Evolutionary conservation across 2,329 filamentous ascomycete species (phyloP).

Genomic region (Thyridium curvatum): DNA sequence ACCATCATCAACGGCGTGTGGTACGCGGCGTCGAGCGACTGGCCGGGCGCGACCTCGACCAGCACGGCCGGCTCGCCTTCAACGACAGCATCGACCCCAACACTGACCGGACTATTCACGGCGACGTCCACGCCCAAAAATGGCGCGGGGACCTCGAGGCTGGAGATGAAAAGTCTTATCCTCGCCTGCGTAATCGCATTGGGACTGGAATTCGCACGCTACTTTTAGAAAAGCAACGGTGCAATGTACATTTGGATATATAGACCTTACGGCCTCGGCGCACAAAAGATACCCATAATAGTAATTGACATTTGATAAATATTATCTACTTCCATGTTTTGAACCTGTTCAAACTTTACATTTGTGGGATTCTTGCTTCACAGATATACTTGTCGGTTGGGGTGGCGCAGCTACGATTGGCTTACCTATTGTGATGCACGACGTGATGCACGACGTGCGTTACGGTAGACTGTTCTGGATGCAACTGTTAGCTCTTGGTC

Average conservation of each 20-base stretch:
- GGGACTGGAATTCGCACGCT: not conserved
- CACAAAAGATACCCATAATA: too few species aligned
- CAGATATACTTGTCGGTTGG: too few species aligned
- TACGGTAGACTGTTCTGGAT: not conserved
- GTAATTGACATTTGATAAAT: too few species aligned
- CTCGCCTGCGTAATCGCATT: not conserved
- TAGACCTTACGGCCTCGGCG: too few species aligned
- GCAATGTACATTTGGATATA: too few species aligned
- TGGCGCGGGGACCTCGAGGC: not conserved
- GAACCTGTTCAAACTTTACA: too few species aligned
- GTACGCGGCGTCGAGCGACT: constrained; percentile 34
- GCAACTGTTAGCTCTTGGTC: constrained; percentile 3
- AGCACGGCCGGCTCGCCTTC: not conserved
- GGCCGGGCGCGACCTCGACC: constrained; percentile 26
- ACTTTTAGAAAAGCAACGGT: not conserved
- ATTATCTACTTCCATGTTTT: too few species aligned
- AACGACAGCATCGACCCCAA: constrained; percentile 15
- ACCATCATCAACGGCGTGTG: constrained; percentile 55
- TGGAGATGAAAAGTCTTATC: not conserved
- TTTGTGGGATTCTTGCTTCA: too few species aligned
- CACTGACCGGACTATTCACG: constrained; percentile 24
- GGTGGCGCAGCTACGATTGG: too few species aligned
- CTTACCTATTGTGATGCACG: too few species aligned
- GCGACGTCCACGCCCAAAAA: constrained; percentile 17
- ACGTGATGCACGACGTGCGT: not conserved